A percentile compares a stretch with the other conserved stretches of the same genome.
These are phyloP conservation scores for Tulasnella sp. DNA, from an alignment of 768 basidiomycete genomes.

Conservation along the genomic window DNA sequence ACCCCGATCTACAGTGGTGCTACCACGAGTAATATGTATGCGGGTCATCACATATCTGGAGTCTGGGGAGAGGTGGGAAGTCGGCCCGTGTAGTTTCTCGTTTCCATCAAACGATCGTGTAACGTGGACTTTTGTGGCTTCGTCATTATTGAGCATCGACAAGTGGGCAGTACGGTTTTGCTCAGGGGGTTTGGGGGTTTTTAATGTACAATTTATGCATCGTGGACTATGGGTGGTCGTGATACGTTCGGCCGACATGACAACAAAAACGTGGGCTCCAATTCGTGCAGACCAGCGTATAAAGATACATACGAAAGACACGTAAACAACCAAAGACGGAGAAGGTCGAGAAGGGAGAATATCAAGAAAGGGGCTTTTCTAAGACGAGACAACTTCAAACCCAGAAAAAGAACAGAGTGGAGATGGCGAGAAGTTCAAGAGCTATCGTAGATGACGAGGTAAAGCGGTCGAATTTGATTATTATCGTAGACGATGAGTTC, in stretches of 20 bases:
- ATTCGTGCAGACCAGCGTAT: background rate
- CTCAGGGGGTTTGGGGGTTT: background rate
- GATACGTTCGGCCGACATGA: too few relatives aligned
- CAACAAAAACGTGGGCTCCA: background rate
- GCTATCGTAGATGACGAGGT: background rate
- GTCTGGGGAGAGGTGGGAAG: too few relatives aligned
- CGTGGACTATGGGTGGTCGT: background rate
- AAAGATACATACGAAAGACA: background rate
- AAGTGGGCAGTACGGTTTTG: background rate
- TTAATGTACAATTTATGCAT: background rate
- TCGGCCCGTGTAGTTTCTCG: too few relatives aligned
- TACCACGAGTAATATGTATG: background rate
- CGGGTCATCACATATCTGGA: too few relatives aligned
- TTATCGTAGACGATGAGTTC: constrained; percentile 4
- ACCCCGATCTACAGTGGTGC: background rate
- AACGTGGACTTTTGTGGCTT: too few relatives aligned
- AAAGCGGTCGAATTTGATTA: background rate
- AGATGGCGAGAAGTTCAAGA: background rate
- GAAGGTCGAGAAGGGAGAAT: background rate
- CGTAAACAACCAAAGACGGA: background rate
- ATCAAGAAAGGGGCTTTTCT: background rate
- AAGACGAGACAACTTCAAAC: background rate
- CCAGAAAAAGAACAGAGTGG: background rate
- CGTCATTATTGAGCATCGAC: too few relatives aligned
- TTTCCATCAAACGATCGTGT: too few relatives aligned